Percentiles rank a stretch among this genome's conserved stretches.
Conservation (phyloP, 176 grass and related monocot species). For the Phragmites australis region DNA sequence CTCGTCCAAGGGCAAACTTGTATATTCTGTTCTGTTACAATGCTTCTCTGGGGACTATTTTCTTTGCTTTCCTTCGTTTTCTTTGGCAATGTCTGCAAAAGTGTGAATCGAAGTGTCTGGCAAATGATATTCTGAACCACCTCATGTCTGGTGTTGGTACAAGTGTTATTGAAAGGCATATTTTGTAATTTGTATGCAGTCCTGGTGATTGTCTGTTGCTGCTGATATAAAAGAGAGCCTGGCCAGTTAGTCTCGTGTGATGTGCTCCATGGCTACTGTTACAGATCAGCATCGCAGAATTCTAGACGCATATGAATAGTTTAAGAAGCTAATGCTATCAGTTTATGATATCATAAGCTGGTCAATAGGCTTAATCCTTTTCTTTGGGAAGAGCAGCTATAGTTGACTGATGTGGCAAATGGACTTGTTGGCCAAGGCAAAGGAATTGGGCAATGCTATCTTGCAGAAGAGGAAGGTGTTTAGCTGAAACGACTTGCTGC, state of each 20-base stretch:
- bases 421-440: slow-evolving; percentile 46
- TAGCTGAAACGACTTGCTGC: slow-evolving; percentile 17
- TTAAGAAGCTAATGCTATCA: not conserved
- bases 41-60: not conserved
- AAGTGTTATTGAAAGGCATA: not conserved
- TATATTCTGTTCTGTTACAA: not conserved
- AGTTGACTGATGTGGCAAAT: slow-evolving; percentile 14
- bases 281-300: not conserved
- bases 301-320: not conserved
- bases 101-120: not conserved
- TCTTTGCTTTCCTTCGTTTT: not conserved
- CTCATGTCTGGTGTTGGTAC: not conserved
- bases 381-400: not conserved
- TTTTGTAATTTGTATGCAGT: not conserved
- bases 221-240: not conserved
- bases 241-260: not conserved
- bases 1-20: slow-evolving; percentile 17
- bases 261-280: not conserved
- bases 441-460: not conserved
- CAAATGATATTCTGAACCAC: too few species aligned
- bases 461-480: slow-evolving; percentile 7
- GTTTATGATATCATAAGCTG: not conserved
- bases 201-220: not conserved
- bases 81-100: not conserved
- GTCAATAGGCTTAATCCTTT: not conserved